phyloP scores from a whole-genome alignment of 345 rosid species.

The Citrus australasica region DNA sequence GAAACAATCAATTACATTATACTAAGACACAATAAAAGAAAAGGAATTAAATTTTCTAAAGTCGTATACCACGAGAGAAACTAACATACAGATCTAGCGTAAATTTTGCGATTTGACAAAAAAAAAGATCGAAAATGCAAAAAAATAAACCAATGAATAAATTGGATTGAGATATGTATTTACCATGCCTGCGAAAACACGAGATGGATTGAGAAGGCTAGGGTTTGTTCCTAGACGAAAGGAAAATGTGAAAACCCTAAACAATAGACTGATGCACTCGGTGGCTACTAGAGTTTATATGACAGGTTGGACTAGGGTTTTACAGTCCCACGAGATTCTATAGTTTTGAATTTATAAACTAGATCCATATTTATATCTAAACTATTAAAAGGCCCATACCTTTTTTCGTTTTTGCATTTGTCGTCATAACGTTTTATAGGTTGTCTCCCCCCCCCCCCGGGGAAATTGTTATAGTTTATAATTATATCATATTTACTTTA shows the following conservation, averaged over 20 bases:
- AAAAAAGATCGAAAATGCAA: background rate
- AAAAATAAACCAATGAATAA: background rate
- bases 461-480: too few relatives aligned
- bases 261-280: background rate
- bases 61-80: background rate
- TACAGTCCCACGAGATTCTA: background rate
- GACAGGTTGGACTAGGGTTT: constrained; percentile 13
- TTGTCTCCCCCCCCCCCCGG: too few relatives aligned
- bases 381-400: background rate
- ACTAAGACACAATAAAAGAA: background rate
- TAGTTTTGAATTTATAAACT: background rate
- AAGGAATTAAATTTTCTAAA: background rate
- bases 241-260: constrained; percentile 5
- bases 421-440: background rate
- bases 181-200: constrained; percentile 25
- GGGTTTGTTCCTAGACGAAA: background rate
- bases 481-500: too few relatives aligned
- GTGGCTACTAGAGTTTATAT: constrained; percentile 13
- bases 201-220: background rate
- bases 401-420: background rate
- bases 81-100: background rate
- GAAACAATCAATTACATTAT: background rate
- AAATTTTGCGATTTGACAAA: background rate
- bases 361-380: background rate
- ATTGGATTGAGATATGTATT: background rate